Conservation (phyloP, 257 asterid species). For the Rubia yunnanensis region DNA sequence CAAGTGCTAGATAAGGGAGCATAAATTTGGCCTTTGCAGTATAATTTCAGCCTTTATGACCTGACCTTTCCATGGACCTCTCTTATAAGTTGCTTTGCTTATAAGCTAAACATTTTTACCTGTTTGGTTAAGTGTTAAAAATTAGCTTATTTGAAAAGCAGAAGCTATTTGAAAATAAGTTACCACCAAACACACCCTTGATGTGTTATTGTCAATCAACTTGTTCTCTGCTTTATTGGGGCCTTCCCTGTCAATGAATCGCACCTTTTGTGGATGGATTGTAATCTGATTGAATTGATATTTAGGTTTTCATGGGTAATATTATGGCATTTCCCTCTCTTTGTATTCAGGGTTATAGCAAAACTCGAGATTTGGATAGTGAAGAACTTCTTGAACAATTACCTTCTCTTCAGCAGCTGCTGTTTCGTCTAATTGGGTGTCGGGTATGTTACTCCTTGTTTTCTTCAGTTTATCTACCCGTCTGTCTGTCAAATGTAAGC, state of each 20-base stretch:
- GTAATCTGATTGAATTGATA: not conserved
- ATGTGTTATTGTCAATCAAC: not conserved
- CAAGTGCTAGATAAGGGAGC: not conserved
- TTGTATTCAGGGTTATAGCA: conserved; percentile 66
- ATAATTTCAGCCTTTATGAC: not conserved
- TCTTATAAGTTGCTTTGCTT: too few species aligned
- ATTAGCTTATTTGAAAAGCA: too few species aligned
- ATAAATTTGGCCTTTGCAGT: not conserved
- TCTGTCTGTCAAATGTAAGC: conserved; percentile 2
- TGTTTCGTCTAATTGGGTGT: conserved; percentile 87
- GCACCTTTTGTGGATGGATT: not conserved
- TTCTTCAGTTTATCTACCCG: not conserved
- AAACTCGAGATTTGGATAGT: conserved; percentile 78
- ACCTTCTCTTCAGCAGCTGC: conserved; percentile 90
- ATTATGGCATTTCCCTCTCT: conserved; percentile 17
- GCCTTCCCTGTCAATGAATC: not conserved
- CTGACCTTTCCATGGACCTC: not conserved
- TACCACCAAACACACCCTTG: not conserved
- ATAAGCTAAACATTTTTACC: too few species aligned
- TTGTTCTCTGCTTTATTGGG: not conserved
- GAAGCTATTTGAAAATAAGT: too few species aligned
- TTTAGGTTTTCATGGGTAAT: conserved; percentile 2
- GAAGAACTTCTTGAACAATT: conserved; percentile 85
- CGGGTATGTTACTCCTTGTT: conserved; percentile 51
- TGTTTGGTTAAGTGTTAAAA: too few species aligned